Conservation (phyloP, 345 rosid genomes). For the Pseudoturritis turrita region DNA sequence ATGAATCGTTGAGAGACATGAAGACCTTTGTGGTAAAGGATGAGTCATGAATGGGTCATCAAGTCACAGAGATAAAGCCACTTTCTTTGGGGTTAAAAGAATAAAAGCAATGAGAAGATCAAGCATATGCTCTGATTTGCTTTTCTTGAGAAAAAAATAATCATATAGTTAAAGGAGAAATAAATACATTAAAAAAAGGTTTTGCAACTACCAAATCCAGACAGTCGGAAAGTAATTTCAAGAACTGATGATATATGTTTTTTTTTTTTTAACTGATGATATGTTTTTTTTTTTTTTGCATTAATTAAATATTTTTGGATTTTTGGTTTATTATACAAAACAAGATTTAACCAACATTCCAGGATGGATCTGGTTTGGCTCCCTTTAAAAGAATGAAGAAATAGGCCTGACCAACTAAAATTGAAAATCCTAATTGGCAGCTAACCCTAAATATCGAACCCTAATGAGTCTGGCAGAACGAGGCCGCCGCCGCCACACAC, state of each 20-base stretch:
- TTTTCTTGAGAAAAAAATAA: neutral
- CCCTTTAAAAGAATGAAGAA: no score
- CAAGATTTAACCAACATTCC: no score
- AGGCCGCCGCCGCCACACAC: no score
- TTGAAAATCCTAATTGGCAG: no score
- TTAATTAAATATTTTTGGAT: no score
- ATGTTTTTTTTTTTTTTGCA: neutral
- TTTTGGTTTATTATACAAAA: no score
- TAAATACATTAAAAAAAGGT: neutral
- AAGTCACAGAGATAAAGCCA: slow-evolving; percentile 23
- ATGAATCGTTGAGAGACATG: slow-evolving; percentile 16
- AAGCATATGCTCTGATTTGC: slow-evolving; percentile 22
- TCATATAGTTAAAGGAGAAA: slow-evolving; percentile 1
- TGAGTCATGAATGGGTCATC: slow-evolving; percentile 31
- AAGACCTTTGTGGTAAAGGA: neutral
- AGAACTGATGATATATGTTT: neutral
- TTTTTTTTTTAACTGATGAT: neutral
- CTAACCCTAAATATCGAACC: no score
- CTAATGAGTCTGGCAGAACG: no score
- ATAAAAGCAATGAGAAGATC: slow-evolving; percentile 11
- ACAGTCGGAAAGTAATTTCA: neutral
- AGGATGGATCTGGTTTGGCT: no score
- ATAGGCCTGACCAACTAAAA: no score
- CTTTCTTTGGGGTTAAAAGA: slow-evolving; percentile 16
- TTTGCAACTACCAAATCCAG: slow-evolving; percentile 6